Conservation (phyloP, 345 rosid genomes). For the Salix brachista region DNA sequence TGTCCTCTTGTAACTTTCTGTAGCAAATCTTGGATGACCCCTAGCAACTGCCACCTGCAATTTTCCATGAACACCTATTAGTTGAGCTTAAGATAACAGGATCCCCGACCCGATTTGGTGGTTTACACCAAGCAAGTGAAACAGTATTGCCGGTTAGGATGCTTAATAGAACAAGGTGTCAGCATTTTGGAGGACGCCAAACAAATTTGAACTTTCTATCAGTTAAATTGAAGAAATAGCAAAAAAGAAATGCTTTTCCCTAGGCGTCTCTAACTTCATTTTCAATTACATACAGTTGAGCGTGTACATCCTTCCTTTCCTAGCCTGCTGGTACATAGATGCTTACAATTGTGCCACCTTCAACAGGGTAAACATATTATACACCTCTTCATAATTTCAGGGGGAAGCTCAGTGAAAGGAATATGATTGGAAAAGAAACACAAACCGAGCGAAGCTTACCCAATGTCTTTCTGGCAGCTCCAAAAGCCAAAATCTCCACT, state of each 20-base stretch:
- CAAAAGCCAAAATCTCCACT: slow-evolving; percentile 58
- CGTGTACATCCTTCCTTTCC: too few species aligned
- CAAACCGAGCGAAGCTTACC: slow-evolving; percentile 26
- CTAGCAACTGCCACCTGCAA: slow-evolving; percentile 57
- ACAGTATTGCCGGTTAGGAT: background rate
- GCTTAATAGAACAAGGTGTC: too few species aligned
- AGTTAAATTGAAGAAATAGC: background rate
- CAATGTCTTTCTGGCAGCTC: slow-evolving; percentile 41
- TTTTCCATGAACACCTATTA: background rate
- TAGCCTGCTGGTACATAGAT: background rate
- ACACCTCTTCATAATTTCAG: background rate
- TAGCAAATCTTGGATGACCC: slow-evolving; percentile 51
- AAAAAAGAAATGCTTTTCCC: background rate
- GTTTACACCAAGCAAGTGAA: too few species aligned
- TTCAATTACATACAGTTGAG: too few species aligned
- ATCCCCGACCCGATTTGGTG: too few species aligned
- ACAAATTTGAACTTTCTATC: background rate
- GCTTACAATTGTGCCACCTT: background rate
- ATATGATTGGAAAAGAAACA: background rate
- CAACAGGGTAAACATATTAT: background rate
- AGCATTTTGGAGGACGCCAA: background rate
- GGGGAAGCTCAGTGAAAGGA: background rate
- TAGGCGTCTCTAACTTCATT: too few species aligned
- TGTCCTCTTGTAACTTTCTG: slow-evolving; percentile 45
- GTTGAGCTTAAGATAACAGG: background rate